Evolutionary conservation across 805 yeast genomes (phyloP).

Genomic region (Monosporozyma yasuniensis): DNA sequence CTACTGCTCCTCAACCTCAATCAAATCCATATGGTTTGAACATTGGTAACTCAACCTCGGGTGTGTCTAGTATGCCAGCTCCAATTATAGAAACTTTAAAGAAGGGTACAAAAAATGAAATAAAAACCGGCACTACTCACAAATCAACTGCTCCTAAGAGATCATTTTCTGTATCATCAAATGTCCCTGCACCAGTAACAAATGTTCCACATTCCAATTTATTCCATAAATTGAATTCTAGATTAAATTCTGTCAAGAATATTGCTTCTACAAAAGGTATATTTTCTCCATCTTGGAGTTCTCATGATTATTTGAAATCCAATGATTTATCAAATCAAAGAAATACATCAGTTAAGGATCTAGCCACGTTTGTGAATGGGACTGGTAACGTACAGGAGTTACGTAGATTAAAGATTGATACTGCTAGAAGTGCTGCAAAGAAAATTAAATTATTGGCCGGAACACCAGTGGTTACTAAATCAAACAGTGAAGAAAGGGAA

Average conservation of each 20-base stretch:
- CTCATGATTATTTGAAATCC: not conserved
- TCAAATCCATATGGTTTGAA: slow-evolving; percentile 29
- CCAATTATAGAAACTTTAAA: slow-evolving; percentile 30
- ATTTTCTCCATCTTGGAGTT: slow-evolving; percentile 26
- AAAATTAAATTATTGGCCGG: slow-evolving; percentile 32
- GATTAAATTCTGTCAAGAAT: slow-evolving; percentile 24
- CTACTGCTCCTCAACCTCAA: not conserved
- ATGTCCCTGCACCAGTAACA: slow-evolving; percentile 10
- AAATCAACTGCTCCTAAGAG: slow-evolving; percentile 7
- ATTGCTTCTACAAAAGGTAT: slow-evolving; percentile 30
- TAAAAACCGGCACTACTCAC: not conserved
- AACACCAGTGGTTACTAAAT: slow-evolving; percentile 14
- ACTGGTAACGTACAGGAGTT: slow-evolving; percentile 22
- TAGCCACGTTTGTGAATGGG: slow-evolving; percentile 6
- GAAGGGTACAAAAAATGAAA: not conserved
- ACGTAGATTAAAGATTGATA: slow-evolving; percentile 34
- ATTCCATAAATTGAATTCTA: slow-evolving; percentile 31
- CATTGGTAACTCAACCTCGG: slow-evolving; percentile 20
- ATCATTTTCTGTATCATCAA: slow-evolving; percentile 15
- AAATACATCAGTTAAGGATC: slow-evolving; percentile 5
- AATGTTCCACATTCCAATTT: slow-evolving; percentile 22
- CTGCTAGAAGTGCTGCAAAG: slow-evolving; percentile 37
- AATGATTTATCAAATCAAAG: not conserved
- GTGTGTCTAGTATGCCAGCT: slow-evolving; percentile 32
- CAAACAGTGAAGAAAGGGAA: slow-evolving; percentile 5